Evolutionary conservation across 2,329 filamentous ascomycete species (phyloP), one percentile per base, ranked within the genome.

Genomic region (Talaromyces sp.): DNA sequence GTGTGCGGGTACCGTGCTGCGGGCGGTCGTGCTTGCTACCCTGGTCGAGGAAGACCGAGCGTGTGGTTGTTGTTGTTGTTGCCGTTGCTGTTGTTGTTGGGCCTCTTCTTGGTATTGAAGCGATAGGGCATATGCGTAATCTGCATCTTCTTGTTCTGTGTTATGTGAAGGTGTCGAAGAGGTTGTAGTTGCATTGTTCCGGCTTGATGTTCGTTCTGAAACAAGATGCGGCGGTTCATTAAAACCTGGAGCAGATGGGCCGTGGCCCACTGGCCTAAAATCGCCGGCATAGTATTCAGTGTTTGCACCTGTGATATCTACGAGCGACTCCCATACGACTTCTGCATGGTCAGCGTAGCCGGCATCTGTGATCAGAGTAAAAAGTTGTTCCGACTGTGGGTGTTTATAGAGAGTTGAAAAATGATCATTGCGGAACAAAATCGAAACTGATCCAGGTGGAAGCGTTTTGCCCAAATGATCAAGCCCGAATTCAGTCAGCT

Each of bases 391-490:
- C 0, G 89, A 92, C 52, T 88, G 82, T 0, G 94, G 92, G 71
- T 98, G 92, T 67, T 93, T 92, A 78, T 96, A 97, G 0, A 99
- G 78, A 0, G 94, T 98, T 49, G 92, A 93, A 73, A 99, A 99
- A 75, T 99, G 95, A 73, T 99, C 94, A 72, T 99, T 99, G 31
- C 95, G 87, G 81, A 99, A 99, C 1, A 99, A 79, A 59, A 99
- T 98, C 0, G 92, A 92, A 67, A 97, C 87, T 1, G 90, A 87
- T 1, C 93, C 94, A 1, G 92, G 89, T 13, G 85, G 81, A 65
- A 97, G 84, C 6, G 85, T 88, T 60, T 87, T 86, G 0, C 84
- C 85, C 45, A 98, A 88, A 1, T 90, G 86, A 45, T 90, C 85
- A 2, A 99, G 83, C 0, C 95, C 95, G 76, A 89, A 90, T 0